Evolutionary conservation across 208 protist species (phyloP).

Genomic region (Trypanosomatidae sp.): DNA sequence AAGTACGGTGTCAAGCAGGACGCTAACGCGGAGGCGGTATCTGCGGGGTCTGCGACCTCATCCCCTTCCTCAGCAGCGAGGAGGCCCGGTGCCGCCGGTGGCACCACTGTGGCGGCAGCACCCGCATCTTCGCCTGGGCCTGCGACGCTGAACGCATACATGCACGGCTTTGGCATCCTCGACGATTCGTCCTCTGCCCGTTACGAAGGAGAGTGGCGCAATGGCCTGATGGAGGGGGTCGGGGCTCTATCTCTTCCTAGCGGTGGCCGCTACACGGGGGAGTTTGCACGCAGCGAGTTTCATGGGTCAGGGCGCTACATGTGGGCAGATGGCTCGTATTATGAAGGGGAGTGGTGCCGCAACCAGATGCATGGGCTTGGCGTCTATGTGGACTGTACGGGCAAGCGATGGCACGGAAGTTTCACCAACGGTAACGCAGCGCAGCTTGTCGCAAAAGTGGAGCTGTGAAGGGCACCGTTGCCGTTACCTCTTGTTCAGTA

Average conservation of each 20-base stretch:
- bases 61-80: conserved; percentile 9
- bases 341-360: conserved; percentile 82
- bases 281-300: conserved; percentile 56
- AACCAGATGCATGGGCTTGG: conserved; percentile 88
- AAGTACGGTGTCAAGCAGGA: conserved; percentile 34
- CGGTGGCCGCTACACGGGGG: conserved; percentile 57
- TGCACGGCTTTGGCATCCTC: conserved; percentile 30
- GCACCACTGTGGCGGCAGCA: neutral
- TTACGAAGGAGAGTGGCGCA: conserved; percentile 86
- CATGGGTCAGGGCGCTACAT: conserved; percentile 75
- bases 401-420: conserved; percentile 74
- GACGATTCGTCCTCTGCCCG: conserved; percentile 54
- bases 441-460: conserved; percentile 53
- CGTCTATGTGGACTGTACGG: conserved; percentile 65
- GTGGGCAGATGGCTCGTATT: conserved; percentile 88
- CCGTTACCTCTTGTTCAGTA: neutral
- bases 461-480: conserved; percentile 21
- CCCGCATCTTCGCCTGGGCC: conserved; percentile 1
- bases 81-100: conserved; percentile 14
- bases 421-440: conserved; percentile 61
- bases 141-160: conserved; percentile 12
- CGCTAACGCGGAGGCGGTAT: conserved; percentile 3
- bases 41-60: conserved; percentile 4
- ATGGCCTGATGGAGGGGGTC: conserved; percentile 69
- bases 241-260: conserved; percentile 58